phyloP scores from a whole-genome alignment of 2,329 filamentous ascomycete genomes.

The Acrocalymma vagum region DNA sequence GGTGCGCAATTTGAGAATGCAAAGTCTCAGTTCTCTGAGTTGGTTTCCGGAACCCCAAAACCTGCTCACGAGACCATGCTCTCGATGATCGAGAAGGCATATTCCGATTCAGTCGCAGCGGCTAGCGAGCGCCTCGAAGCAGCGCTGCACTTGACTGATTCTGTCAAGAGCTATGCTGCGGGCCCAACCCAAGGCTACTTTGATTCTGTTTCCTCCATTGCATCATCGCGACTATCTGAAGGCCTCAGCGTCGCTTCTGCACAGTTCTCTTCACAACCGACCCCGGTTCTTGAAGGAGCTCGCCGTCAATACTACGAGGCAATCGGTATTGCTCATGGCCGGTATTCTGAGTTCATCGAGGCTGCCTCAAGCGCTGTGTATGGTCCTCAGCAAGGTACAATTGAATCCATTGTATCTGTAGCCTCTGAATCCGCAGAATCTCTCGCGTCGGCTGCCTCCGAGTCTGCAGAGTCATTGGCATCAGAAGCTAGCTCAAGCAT shows the following conservation, averaged over 20 bases:
- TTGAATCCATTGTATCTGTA: constrained; percentile 44
- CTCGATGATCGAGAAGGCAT: constrained; percentile 72
- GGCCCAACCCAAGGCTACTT: constrained; percentile 58
- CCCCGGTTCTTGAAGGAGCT: constrained; percentile 66
- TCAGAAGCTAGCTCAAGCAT: constrained; percentile 57
- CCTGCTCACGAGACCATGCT: constrained; percentile 75
- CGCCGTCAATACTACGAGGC: constrained; percentile 79
- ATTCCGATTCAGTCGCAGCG: constrained; percentile 69
- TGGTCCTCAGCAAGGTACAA: constrained; percentile 50
- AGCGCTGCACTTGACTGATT: constrained; percentile 58
- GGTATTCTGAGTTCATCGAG: constrained; percentile 77
- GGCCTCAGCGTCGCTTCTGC: constrained; percentile 75
- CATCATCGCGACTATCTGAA: constrained; percentile 73
- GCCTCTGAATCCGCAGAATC: constrained; percentile 50
- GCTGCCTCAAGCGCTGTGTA: constrained; percentile 76
- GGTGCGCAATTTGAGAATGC: constrained; percentile 73
- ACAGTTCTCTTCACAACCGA: constrained; percentile 73
- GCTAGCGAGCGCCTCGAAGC: constrained; percentile 68
- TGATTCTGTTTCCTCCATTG: constrained; percentile 71
- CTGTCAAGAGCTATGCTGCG: constrained; percentile 49
- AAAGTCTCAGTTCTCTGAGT: constrained; percentile 71
- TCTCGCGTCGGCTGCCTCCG: constrained; percentile 53
- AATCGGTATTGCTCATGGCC: constrained; percentile 78
- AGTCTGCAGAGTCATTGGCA: constrained; percentile 54
- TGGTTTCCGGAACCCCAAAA: constrained; percentile 73